Evolutionary conservation across 192 early-diverging fungal genomes (phyloP).

Genomic region (Mortierella antarctica): DNA sequence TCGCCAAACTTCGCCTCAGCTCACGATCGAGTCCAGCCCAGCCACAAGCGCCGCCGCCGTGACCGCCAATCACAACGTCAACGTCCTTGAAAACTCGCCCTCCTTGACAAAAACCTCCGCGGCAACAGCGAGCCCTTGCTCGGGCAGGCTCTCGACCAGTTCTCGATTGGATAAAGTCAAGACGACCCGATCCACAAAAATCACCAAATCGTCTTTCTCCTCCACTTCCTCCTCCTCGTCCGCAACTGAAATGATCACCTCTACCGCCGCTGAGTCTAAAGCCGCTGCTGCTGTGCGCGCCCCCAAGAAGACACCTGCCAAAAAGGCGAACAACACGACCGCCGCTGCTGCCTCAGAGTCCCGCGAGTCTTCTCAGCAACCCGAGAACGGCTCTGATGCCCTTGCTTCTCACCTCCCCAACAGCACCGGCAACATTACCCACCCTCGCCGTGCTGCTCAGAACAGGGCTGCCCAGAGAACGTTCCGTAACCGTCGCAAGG

Average conservation of each 20-base stretch:
- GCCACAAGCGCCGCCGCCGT: neutral
- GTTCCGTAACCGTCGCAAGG: conserved; percentile 88
- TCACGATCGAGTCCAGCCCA: neutral
- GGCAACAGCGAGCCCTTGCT: neutral
- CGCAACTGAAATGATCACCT: conserved; percentile 7
- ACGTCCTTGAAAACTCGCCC: conserved; percentile 2
- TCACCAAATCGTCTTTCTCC: conserved; percentile 30
- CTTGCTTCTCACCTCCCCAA: neutral
- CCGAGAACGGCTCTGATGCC: neutral
- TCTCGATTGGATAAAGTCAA: conserved; percentile 53
- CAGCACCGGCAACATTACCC: conserved; percentile 40
- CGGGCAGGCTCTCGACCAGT: conserved; percentile 36
- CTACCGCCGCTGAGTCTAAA: conserved; percentile 7
- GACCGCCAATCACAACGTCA: neutral
- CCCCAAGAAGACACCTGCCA: conserved; percentile 14
- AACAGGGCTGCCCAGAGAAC: conserved; percentile 92
- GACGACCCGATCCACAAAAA: conserved; percentile 32
- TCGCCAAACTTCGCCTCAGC: conserved; percentile 21
- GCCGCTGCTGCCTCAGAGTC: conserved; percentile 14
- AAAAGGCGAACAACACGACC: neutral
- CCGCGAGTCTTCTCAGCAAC: conserved; percentile 33
- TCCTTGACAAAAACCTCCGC: conserved; percentile 11
- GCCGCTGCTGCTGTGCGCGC: neutral
- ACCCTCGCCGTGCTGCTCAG: conserved; percentile 84
- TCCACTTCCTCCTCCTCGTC: conserved; percentile 14